Evolutionary conservation across 169 alveolate genomes (phyloP).

Genomic region (Eimeria brunetti): DNA sequence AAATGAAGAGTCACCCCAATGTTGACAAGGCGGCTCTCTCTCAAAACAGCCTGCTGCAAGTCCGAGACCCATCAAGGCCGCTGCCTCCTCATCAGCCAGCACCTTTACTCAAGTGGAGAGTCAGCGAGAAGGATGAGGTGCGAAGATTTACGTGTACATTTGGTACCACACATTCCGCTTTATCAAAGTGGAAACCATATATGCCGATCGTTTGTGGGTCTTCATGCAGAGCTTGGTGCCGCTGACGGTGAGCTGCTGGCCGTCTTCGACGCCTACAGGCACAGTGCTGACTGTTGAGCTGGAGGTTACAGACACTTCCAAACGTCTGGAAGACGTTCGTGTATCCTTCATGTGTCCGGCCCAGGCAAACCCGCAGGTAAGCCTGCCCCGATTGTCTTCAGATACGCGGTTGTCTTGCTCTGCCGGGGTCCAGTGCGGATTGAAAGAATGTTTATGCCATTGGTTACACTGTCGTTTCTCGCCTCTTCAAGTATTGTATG

Average conservation of each 20-base stretch:
- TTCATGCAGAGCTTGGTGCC: constrained; percentile 71
- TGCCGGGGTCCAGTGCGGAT: background rate
- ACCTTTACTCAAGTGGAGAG: constrained; percentile 82
- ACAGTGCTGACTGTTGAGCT: constrained; percentile 63
- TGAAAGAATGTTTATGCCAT: background rate
- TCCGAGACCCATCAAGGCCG: constrained; percentile 79
- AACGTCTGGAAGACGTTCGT: constrained; percentile 54
- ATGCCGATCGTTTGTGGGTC: background rate
- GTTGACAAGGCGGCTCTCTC: constrained; percentile 80
- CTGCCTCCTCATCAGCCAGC: constrained; percentile 80
- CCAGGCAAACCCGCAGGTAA: constrained; percentile 57
- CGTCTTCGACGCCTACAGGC: constrained; percentile 73
- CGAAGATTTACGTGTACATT: background rate
- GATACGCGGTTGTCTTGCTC: background rate
- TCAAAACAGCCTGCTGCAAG: constrained; percentile 78
- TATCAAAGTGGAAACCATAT: background rate
- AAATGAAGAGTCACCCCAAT: constrained; percentile 83
- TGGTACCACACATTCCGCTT: background rate
- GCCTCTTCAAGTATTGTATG: background rate
- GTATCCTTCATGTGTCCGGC: constrained; percentile 73
- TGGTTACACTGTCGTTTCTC: background rate
- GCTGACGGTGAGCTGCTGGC: constrained; percentile 80
- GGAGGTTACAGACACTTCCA: constrained; percentile 63
- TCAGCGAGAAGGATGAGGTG: constrained; percentile 69
- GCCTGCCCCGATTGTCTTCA: background rate